Conservation (phyloP, 768 basidiomycete genomes). For the Lyophyllum semitale region DNA sequence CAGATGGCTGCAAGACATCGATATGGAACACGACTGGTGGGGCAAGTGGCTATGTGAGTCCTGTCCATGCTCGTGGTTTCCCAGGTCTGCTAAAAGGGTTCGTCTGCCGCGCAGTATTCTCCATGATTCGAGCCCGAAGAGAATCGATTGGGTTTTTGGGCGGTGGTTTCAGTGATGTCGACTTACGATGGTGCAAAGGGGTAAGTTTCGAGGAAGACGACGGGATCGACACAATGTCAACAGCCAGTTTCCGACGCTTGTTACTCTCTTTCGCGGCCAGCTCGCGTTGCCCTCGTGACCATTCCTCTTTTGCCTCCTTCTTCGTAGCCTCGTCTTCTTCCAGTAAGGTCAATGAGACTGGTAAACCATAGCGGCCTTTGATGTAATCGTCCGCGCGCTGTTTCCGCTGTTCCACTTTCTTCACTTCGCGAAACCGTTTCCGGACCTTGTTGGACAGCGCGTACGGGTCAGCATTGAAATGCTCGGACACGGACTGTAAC, state of each 20-base stretch:
- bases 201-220: slow-evolving; percentile 22
- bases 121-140: slow-evolving; percentile 57
- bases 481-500: slow-evolving; percentile 75
- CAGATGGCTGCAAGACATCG: neutral
- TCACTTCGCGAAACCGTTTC: slow-evolving; percentile 83
- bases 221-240: slow-evolving; percentile 28
- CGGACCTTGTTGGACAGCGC: slow-evolving; percentile 72
- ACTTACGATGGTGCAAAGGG: slow-evolving; percentile 13
- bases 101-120: slow-evolving; percentile 52
- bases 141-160: slow-evolving; percentile 33
- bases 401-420: slow-evolving; percentile 75
- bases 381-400: slow-evolving; percentile 70
- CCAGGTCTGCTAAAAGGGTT: slow-evolving; percentile 18
- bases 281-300: slow-evolving; percentile 55
- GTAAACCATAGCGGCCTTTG: slow-evolving; percentile 77
- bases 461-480: slow-evolving; percentile 87
- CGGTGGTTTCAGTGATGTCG: slow-evolving; percentile 9
- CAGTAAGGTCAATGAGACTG: slow-evolving; percentile 63
- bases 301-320: slow-evolving; percentile 63
- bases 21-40: slow-evolving; percentile 1
- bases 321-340: slow-evolving; percentile 63
- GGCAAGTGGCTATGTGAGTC: neutral
- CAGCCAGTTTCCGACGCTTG: slow-evolving; percentile 49
- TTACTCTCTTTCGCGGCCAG: slow-evolving; percentile 40
- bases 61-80: neutral